Conservation (phyloP, 192 early-diverging fungal species). For the Rhizophagus sp. region DNA sequence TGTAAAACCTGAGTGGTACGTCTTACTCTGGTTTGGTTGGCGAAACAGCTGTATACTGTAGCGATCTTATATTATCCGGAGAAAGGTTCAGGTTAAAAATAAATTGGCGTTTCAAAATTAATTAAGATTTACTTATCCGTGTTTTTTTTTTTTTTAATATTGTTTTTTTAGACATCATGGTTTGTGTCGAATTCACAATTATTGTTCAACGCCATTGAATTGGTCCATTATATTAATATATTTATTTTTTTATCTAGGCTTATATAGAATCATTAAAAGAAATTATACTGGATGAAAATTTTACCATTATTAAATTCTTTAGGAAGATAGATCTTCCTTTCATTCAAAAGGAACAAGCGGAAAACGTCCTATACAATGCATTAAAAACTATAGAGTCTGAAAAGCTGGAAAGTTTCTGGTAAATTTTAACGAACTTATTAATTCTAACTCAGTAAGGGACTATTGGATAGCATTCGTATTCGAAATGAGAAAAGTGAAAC, state of each 20-base stretch:
- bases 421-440: slow-evolving; percentile 29
- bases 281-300: slow-evolving; percentile 21
- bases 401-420: slow-evolving; percentile 13
- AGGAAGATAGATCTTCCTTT: slow-evolving; percentile 25
- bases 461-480: slow-evolving; percentile 21
- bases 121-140: neutral
- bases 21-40: slow-evolving; percentile 8
- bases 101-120: slow-evolving; percentile 6
- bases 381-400: no score
- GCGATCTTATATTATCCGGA: slow-evolving; percentile 29
- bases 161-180: slow-evolving; percentile 27
- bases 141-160: slow-evolving; percentile 17
- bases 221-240: slow-evolving; percentile 27
- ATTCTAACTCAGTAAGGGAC: slow-evolving; percentile 2
- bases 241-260: slow-evolving; percentile 25
- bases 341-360: slow-evolving; percentile 21
- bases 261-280: slow-evolving; percentile 29
- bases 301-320: slow-evolving; percentile 22
- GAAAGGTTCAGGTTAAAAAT: slow-evolving; percentile 28
- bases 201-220: slow-evolving; percentile 12
- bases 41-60: slow-evolving; percentile 10
- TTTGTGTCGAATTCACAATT: slow-evolving; percentile 13
- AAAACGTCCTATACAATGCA: slow-evolving; percentile 19
- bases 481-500: slow-evolving; percentile 15
- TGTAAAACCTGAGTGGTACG: slow-evolving; percentile 13